A percentile compares a stretch with the other conserved stretches of the same genome.
Conservation (phyloP, 2,329 filamentous ascomycete species). For the Diplocarpon mali region DNA sequence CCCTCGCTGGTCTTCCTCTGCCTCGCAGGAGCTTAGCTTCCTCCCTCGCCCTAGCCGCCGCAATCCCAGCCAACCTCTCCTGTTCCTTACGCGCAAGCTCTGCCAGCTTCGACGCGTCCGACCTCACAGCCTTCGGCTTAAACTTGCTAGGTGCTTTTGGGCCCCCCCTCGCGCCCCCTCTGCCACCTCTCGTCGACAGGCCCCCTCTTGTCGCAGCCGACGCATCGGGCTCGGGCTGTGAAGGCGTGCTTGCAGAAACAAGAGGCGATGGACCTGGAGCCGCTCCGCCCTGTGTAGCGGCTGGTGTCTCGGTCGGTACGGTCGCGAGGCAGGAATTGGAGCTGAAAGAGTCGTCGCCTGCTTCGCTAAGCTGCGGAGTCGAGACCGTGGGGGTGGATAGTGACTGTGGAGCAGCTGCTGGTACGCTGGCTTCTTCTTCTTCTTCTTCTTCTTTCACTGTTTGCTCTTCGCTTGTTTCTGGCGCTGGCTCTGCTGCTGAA, state of each 20-base stretch:
- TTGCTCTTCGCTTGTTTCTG: neutral
- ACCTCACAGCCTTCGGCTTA: constrained; percentile 25
- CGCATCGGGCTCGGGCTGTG: constrained; percentile 1
- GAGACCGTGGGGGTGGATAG: constrained; percentile 1
- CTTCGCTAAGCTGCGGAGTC: constrained; percentile 8
- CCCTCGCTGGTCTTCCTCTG: constrained; percentile 18
- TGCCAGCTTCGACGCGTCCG: constrained; percentile 19
- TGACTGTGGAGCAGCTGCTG: neutral
- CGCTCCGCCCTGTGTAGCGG: constrained; percentile 20
- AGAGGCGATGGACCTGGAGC: neutral
- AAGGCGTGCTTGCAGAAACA: neutral
- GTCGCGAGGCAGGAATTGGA: constrained; percentile 24
- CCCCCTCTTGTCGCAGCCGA: constrained; percentile 1
- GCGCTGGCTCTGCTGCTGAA: constrained; percentile 1
- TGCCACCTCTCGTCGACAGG: constrained; percentile 10
- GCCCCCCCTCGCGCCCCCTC: constrained; percentile 9
- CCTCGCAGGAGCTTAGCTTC: constrained; percentile 12
- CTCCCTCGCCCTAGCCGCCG: constrained; percentile 10
- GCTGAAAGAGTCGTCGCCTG: constrained; percentile 12
- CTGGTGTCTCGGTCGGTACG: constrained; percentile 24
- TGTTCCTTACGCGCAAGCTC: constrained; percentile 16
- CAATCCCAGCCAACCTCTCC: constrained; percentile 7
- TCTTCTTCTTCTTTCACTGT: neutral
- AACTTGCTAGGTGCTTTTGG: constrained; percentile 20
- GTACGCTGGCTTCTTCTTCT: constrained; percentile 1